Base-by-base conservation (phyloP, 805 yeast species). In the Babjeviella inositovora region DNA sequence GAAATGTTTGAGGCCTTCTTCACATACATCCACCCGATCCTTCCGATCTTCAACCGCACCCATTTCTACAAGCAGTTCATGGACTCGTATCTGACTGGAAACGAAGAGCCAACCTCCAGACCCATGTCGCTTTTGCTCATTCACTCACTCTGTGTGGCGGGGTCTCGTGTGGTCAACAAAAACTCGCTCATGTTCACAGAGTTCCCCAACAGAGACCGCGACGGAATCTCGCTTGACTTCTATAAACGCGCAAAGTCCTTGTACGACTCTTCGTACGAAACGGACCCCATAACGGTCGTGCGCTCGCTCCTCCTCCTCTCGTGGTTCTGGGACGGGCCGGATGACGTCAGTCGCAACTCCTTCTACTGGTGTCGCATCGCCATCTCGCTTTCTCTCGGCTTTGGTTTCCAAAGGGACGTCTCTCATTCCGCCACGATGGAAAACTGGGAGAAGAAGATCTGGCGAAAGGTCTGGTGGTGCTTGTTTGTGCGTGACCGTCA, bases 401-500 rank as follows among this genome's bases (percentile, higher is more conserved):
- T 69, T 37, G 93, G 93, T 1, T 52, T 80, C 33, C 90, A 80
- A 41, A 55, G 80, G 31, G 65, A 57, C 30, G 57, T 64, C 19
- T 46, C 52, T 11, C 43, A 39, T 14, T 45, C 62, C 22, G 43
- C 61, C 14, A 42, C 41, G 10, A 39, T 55, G 11, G 57, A 63
- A 22, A 35, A 46, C 13, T 26, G 43, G 23, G 50, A 54, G 20
- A 50, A 49, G 34, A 63, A 63, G 29, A 39, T 70, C 18, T 69
- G 74, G 60, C 60, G 73, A 32, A 52, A 84, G 20, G 54, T 75
- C 8, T 79, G 84, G 81, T 79, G 92, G 92, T 55, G 69, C 30
- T 46, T 80, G 11, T 73, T 71, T 41, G 64, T 68, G 28, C 70
- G 79, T 34, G 93, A 79, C 43, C 50, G 81, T 13, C 53, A 64